Conservation (phyloP, 2,329 filamentous ascomycete genomes). For the Pseudocercospora fuligena region DNA sequence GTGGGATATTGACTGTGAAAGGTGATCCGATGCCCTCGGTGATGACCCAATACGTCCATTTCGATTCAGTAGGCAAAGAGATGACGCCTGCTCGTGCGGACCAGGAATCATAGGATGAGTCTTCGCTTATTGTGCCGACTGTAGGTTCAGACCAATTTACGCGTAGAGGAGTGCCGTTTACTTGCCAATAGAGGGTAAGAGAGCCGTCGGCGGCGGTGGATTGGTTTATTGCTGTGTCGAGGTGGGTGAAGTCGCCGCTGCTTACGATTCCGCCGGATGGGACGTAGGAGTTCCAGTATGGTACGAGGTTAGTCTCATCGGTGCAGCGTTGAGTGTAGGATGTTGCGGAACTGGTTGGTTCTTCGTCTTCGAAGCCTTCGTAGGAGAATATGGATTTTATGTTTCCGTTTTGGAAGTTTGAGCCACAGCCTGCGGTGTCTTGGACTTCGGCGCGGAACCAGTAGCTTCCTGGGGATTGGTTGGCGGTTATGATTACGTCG, state of each 20-base stretch:
- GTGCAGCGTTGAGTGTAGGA: constrained; percentile 46
- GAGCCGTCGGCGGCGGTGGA: constrained; percentile 36
- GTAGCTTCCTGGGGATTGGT: constrained; percentile 40
- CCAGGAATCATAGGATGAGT: constrained; percentile 44
- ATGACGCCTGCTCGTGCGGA: constrained; percentile 47
- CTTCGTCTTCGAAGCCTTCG: constrained; percentile 38
- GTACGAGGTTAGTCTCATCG: constrained; percentile 47
- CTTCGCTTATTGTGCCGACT: constrained; percentile 48
- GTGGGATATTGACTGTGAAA: constrained; percentile 38
- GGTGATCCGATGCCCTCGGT: constrained; percentile 36
- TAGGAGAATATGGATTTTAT: constrained; percentile 47
- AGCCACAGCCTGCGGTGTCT: constrained; percentile 39
- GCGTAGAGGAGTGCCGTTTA: constrained; percentile 51
- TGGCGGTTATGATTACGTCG: constrained; percentile 47
- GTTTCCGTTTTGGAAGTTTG: constrained; percentile 39
- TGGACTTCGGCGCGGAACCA: constrained; percentile 44
- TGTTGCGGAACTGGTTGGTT: constrained; percentile 39
- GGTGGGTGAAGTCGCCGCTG: constrained; percentile 29
- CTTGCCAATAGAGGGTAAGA: constrained; percentile 44
- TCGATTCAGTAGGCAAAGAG: constrained; percentile 25
- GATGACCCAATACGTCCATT: constrained; percentile 45
- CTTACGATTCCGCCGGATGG: constrained; percentile 38
- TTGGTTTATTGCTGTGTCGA: constrained; percentile 38
- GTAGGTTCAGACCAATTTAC: constrained; percentile 53
- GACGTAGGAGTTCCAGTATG: constrained; percentile 45